Base-by-base conservation (phyloP, 306 rosid species). In the Abrus precatorius region DNA sequence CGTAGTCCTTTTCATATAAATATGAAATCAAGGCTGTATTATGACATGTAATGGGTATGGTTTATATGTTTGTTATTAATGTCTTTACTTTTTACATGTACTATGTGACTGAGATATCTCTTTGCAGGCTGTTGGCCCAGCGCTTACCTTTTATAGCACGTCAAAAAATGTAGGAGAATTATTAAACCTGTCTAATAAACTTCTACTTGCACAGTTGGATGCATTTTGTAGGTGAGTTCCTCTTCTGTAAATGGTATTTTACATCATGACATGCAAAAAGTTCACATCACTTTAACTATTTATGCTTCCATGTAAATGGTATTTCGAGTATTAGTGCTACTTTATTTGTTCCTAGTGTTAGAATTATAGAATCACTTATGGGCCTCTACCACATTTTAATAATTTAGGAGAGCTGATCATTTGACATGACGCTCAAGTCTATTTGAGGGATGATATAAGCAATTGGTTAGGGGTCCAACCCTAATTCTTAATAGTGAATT, bases 191-290 rank as follows among this genome's bases (percentile, higher is more conserved):
- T 87, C 95, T 29, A 93, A 93, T 84, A 91, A 95, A 86, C 93
- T 95, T 82, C 80, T 95, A 83, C 97, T 91, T 75, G 96, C 91
- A 30, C 92, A 93, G 74, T 82, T 95, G 93, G 99, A 95, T 90
- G 92, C 89, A 71, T 93, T 89, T 85, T 90, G 93, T 92, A 91
- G 99, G 99, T 89, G 68, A 82, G 32, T 45, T 83, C 27, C 61
- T 68, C 64, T 59, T 53, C 13, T 8, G 47, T 55, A 44, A 65
- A 72, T 49, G 10, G 9, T 76, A 57, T 63, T 65, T 20, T 36
- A 50, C 50, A 50, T 3, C 11, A 64, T 50, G 14, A 44, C 32
- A 63, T 9, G 11, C 1, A 8, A 12, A 60, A 59, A 29, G 29
- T 74, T 44, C 45, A 28, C 34, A 28, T 10, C 54, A 33, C 30